A percentile compares a stretch with the other conserved stretches of the same genome.
These are phyloP conservation scores for Warburgia ugandensis DNA, from an alignment of 164 flowering plant species.

Conservation along the genomic window DNA sequence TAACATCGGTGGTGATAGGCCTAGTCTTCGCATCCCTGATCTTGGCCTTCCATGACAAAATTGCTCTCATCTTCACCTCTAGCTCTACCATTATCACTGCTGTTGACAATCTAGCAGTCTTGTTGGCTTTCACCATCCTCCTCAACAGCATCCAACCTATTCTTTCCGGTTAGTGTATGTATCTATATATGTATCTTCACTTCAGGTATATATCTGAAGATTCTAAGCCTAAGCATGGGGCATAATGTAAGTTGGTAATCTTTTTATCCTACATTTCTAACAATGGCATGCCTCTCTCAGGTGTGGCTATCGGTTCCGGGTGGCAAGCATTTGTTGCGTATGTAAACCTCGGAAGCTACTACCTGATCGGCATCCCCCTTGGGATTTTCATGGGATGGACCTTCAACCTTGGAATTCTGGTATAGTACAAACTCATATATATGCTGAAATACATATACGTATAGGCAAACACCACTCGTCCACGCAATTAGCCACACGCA, in stretches of 20 bases:
- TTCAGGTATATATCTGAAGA: no score
- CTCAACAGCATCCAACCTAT: slow-evolving; percentile 62
- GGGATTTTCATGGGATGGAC: slow-evolving; percentile 75
- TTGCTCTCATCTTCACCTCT: slow-evolving; percentile 44
- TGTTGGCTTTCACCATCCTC: slow-evolving; percentile 47
- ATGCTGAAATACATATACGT: no score
- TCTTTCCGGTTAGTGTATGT: slow-evolving; percentile 48
- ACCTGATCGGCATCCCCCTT: slow-evolving; percentile 66
- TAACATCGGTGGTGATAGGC: slow-evolving; percentile 37
- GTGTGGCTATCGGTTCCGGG: slow-evolving; percentile 79
- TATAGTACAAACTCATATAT: slow-evolving; percentile 8
- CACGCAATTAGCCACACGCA: no score
- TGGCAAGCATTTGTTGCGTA: slow-evolving; percentile 82
- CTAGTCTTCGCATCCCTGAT: slow-evolving; percentile 29
- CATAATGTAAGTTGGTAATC: no score
- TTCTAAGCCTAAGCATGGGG: no score
- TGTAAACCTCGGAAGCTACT: slow-evolving; percentile 60
- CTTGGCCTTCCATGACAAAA: slow-evolving; percentile 24
- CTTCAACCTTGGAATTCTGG: slow-evolving; percentile 66
- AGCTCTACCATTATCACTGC: slow-evolving; percentile 24
- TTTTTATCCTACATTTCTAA: no score
- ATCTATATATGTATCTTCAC: no score
- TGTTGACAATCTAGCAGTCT: slow-evolving; percentile 26
- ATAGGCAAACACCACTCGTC: no score
- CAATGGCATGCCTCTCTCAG: no score